A percentile compares a stretch with the other conserved stretches of the same genome.
phyloP scores from a whole-genome alignment of 495 filamentous ascomycete genomes.

The Amniculicola lignicola region DNA sequence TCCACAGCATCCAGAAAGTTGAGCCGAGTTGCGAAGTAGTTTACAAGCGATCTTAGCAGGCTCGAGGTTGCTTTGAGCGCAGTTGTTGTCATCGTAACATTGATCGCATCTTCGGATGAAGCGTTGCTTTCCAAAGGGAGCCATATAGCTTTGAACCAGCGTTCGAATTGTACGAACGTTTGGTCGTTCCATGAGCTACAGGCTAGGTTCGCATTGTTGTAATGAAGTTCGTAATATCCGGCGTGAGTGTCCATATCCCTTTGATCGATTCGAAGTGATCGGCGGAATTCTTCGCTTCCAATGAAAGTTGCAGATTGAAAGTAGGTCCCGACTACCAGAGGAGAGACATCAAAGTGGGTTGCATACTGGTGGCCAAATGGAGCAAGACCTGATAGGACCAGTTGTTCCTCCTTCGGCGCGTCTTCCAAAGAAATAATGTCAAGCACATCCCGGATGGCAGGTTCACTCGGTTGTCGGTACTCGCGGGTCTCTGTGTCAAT shows the following conservation, averaged over 20 bases:
- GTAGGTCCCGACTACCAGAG: conserved; percentile 63
- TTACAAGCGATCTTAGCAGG: conserved; percentile 42
- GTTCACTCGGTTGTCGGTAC: conserved; percentile 42
- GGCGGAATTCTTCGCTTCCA: conserved; percentile 63
- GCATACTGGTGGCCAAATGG: conserved; percentile 64
- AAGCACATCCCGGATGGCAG: conserved; percentile 27
- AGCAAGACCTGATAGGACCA: conserved; percentile 53
- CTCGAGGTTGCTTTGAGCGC: neutral
- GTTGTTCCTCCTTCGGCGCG: conserved; percentile 15
- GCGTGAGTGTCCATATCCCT: conserved; percentile 45
- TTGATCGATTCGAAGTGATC: conserved; percentile 34
- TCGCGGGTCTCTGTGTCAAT: conserved; percentile 37
- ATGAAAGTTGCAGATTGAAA: conserved; percentile 76
- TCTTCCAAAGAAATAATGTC: neutral
- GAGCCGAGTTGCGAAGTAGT: conserved; percentile 51
- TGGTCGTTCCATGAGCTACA: conserved; percentile 42
- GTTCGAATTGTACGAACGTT: conserved; percentile 19
- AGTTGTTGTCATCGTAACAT: neutral
- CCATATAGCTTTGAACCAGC: conserved; percentile 5
- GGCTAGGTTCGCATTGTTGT: conserved; percentile 11
- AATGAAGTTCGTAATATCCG: conserved; percentile 33
- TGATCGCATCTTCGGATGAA: neutral
- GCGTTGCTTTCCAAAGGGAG: neutral
- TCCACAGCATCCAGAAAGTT: conserved; percentile 52
- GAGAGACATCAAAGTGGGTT: conserved; percentile 68